These are phyloP conservation scores for Arthrobotrys megalospora DNA, from an alignment of 2,329 filamentous ascomycete genomes.

Conservation along the genomic window DNA sequence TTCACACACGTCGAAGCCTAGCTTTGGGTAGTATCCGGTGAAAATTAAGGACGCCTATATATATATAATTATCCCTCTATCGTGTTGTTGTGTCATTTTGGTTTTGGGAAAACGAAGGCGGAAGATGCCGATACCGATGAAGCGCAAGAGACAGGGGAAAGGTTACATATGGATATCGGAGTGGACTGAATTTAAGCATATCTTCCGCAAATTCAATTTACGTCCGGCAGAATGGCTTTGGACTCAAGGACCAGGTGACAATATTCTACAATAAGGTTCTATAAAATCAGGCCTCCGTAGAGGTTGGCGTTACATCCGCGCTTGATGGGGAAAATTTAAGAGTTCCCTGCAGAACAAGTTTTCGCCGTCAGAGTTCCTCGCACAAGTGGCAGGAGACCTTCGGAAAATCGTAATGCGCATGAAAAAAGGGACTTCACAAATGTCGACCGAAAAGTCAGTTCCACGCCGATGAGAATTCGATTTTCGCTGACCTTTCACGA, in stretches of 20 bases:
- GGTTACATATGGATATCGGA: constrained; percentile 23
- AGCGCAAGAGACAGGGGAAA: constrained; percentile 16
- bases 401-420: constrained; percentile 19
- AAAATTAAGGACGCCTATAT: not conserved
- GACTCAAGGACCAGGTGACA: constrained; percentile 18
- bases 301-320: constrained; percentile 31
- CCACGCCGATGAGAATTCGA: not conserved
- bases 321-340: constrained; percentile 22
- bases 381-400: constrained; percentile 6
- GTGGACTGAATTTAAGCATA: not conserved
- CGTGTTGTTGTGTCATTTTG: constrained; percentile 29
- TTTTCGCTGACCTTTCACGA: not conserved
- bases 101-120: constrained; percentile 17
- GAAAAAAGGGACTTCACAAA: not conserved
- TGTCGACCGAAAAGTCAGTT: not conserved
- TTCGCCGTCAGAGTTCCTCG: constrained; percentile 12
- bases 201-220: constrained; percentile 31
- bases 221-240: constrained; percentile 9
- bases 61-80: not conserved
- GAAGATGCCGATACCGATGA: constrained; percentile 8
- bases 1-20: not conserved
- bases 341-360: constrained; percentile 3
- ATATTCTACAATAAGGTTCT: constrained; percentile 5
- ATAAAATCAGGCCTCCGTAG: constrained; percentile 5
- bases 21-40: not conserved